Evolutionary conservation across 305 asterid genomes (phyloP).

Genomic region (Nicotiana rustica): DNA sequence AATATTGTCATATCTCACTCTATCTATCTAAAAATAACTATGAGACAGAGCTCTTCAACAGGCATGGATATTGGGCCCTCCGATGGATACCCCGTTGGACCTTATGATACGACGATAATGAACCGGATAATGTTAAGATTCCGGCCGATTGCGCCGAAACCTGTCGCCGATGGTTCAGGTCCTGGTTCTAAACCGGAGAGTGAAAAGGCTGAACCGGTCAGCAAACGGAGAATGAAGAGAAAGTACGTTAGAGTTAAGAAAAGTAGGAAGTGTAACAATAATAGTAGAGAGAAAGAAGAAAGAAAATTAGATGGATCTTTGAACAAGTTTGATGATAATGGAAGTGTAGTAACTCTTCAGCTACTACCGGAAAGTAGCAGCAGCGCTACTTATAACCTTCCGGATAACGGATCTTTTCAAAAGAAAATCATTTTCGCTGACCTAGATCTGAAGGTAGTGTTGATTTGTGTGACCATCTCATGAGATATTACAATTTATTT

Average conservation of each 20-base stretch:
- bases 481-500: too few species aligned
- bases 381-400: not conserved
- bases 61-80: constrained; percentile 39
- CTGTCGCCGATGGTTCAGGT: constrained; percentile 39
- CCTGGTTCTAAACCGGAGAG: constrained; percentile 1
- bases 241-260: constrained; percentile 52
- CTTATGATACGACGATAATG: constrained; percentile 40
- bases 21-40: not conserved
- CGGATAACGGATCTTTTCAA: constrained; percentile 32
- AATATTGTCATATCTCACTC: not conserved
- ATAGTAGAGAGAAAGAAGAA: constrained; percentile 17
- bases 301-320: constrained; percentile 2
- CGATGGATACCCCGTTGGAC: constrained; percentile 8
- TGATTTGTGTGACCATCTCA: too few species aligned
- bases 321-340: too few species aligned
- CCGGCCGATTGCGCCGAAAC: constrained; percentile 59
- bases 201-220: not conserved
- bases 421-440: constrained; percentile 6
- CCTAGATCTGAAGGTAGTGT: not conserved
- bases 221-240: constrained; percentile 43
- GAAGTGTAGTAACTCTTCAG: constrained; percentile 1
- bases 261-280: constrained; percentile 31
- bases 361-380: not conserved
- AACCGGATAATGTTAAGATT: constrained; percentile 48
- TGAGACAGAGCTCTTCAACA: not conserved